phyloP scores from a whole-genome alignment of 2,329 filamentous ascomycete genomes.

The Talaromyces pinophilus region DNA sequence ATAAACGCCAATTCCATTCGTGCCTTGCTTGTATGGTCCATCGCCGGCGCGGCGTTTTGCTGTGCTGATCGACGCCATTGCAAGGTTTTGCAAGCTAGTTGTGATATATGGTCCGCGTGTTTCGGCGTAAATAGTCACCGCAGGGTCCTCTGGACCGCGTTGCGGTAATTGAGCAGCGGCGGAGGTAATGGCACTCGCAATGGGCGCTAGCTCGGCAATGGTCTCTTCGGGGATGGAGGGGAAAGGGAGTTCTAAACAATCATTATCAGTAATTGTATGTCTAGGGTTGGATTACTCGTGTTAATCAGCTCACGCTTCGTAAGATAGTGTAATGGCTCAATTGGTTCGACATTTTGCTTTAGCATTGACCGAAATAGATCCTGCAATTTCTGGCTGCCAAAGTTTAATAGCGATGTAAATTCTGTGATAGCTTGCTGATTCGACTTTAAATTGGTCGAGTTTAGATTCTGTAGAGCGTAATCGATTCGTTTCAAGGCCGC shows the following conservation, averaged over 20 bases:
- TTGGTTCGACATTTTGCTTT: conserved; percentile 72
- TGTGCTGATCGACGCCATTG: conserved; percentile 81
- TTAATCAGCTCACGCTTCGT: conserved; percentile 68
- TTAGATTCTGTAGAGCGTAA: conserved; percentile 80
- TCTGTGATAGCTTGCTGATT: conserved; percentile 88
- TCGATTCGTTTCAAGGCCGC: conserved; percentile 86
- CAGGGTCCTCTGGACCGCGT: conserved; percentile 64
- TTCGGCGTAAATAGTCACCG: conserved; percentile 82
- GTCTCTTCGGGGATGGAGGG: conserved; percentile 77
- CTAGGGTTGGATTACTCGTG: background rate
- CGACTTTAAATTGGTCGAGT: conserved; percentile 83
- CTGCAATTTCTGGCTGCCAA: conserved; percentile 80
- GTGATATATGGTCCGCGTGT: conserved; percentile 85
- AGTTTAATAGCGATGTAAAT: conserved; percentile 72
- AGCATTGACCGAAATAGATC: conserved; percentile 78
- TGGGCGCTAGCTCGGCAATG: conserved; percentile 71
- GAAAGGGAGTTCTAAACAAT: conserved; percentile 63
- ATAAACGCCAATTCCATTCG: conserved; percentile 89
- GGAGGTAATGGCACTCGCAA: conserved; percentile 71
- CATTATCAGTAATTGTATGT: no score
- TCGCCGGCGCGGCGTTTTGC: conserved; percentile 74
- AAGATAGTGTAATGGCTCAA: conserved; percentile 89
- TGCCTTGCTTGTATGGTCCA: conserved; percentile 81
- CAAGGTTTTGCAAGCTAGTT: conserved; percentile 77
- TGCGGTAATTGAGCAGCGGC: conserved; percentile 53